Percentiles rank a stretch among this genome's conserved stretches.
Evolutionary conservation across 108 stramenopile genomes (phyloP).

Genomic region (Cyclotella kingstonii): DNA sequence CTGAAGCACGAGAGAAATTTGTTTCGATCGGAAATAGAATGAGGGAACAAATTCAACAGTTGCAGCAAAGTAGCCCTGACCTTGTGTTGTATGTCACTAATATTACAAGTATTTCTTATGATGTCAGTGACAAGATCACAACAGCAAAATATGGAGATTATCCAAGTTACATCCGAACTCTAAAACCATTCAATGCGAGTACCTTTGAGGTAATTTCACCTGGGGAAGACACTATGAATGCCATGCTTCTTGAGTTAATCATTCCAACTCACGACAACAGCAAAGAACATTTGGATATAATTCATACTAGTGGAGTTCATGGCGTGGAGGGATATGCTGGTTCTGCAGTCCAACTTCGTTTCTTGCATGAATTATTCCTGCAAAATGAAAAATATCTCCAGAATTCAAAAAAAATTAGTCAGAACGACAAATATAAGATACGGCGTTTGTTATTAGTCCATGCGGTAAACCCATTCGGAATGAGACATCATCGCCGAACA

Average conservation of each 20-base stretch:
- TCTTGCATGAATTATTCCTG: slow-evolving; percentile 41
- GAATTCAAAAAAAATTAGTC: slow-evolving; percentile 4
- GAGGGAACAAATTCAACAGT: slow-evolving; percentile 9
- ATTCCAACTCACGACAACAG: background rate
- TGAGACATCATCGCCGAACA: slow-evolving; percentile 65
- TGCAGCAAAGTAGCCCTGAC: background rate
- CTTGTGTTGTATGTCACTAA: slow-evolving; percentile 16
- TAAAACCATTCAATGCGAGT: background rate
- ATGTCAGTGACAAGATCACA: slow-evolving; percentile 6
- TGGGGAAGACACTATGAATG: slow-evolving; percentile 40
- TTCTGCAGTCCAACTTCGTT: slow-evolving; percentile 69
- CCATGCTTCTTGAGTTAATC: slow-evolving; percentile 21
- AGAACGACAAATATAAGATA: background rate
- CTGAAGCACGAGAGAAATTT: slow-evolving; percentile 43
- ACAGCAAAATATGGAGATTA: slow-evolving; percentile 1
- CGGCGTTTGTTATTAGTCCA: slow-evolving; percentile 79
- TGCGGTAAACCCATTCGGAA: slow-evolving; percentile 81
- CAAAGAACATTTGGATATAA: slow-evolving; percentile 28
- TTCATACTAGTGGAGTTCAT: slow-evolving; percentile 73
- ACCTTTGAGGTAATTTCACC: slow-evolving; percentile 13
- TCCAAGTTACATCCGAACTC: slow-evolving; percentile 2
- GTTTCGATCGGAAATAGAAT: slow-evolving; percentile 35
- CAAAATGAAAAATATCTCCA: slow-evolving; percentile 19
- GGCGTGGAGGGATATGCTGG: slow-evolving; percentile 87
- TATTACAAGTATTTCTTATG: slow-evolving; percentile 36